Percentiles rank a stretch among this genome's conserved stretches.
Conservation (phyloP, 495 filamentous ascomycete genomes). For the Thermothielavioides terrestris region DNA sequence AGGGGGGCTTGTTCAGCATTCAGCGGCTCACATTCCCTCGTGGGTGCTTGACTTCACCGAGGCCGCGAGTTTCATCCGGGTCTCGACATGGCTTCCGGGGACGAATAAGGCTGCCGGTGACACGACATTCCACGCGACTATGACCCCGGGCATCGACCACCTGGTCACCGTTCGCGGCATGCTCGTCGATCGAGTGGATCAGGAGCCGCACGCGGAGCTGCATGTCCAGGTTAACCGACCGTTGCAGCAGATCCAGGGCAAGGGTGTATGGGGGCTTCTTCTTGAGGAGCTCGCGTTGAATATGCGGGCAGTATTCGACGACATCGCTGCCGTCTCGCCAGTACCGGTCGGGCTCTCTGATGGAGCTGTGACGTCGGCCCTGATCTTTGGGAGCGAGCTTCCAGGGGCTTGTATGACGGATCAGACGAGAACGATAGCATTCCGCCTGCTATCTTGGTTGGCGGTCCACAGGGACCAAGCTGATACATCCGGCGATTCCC, state of each 20-base stretch:
- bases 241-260: no score
- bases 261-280: neutral
- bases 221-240: no score
- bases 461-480: neutral
- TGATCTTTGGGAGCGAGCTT: neutral
- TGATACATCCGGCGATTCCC: neutral
- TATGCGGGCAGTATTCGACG: neutral
- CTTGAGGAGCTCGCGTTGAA: neutral
- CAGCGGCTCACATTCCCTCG: neutral
- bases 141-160: neutral
- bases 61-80: neutral
- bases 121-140: neutral
- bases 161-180: neutral
- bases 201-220: neutral
- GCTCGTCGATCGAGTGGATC: neutral
- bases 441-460: neutral
- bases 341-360: neutral
- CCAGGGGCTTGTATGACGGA: neutral
- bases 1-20: neutral
- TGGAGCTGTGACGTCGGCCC: neutral
- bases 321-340: neutral
- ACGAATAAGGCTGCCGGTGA: neutral
- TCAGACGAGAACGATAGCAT: neutral
- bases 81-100: neutral
- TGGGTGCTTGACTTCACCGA: neutral